phyloP scores from a whole-genome alignment of 768 basidiomycete species.

The Suillus ampliporus region DNA sequence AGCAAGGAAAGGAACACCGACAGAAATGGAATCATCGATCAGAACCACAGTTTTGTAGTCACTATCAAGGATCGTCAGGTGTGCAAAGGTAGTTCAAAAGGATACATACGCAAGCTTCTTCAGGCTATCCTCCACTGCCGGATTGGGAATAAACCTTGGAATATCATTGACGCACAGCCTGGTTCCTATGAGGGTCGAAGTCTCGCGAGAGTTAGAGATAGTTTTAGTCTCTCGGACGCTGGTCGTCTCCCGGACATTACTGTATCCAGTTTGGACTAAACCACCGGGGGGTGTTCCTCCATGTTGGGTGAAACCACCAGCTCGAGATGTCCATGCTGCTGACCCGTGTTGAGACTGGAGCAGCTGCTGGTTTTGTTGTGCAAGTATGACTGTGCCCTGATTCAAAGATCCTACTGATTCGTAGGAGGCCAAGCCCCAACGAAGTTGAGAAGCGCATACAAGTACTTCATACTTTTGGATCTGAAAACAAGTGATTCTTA shows the following conservation, averaged over 20 bases:
- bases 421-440: slow-evolving; percentile 8
- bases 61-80: slow-evolving; percentile 13
- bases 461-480: slow-evolving; percentile 9
- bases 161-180: slow-evolving; percentile 11
- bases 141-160: slow-evolving; percentile 17
- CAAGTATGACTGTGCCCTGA: slow-evolving; percentile 39
- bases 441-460: slow-evolving; percentile 8
- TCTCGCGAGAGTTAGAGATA: not conserved
- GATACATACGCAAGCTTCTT: slow-evolving; percentile 13
- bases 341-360: slow-evolving; percentile 12
- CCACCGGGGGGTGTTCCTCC: not conserved
- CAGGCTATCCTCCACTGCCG: slow-evolving; percentile 9
- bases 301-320: slow-evolving; percentile 26
- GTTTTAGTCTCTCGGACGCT: not conserved
- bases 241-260: not conserved
- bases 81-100: slow-evolving; percentile 2
- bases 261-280: not conserved
- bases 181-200: not conserved
- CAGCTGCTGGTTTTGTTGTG: slow-evolving; percentile 17
- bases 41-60: slow-evolving; percentile 38
- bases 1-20: slow-evolving; percentile 8
- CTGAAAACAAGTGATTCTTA: not conserved
- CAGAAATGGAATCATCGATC: slow-evolving; percentile 37
- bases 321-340: slow-evolving; percentile 8
- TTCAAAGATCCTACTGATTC: slow-evolving; percentile 18